Evolutionary conservation across 1,284 basidiomycete genomes (phyloP).

Genomic region (Mycosarcoma mackinlayi): DNA sequence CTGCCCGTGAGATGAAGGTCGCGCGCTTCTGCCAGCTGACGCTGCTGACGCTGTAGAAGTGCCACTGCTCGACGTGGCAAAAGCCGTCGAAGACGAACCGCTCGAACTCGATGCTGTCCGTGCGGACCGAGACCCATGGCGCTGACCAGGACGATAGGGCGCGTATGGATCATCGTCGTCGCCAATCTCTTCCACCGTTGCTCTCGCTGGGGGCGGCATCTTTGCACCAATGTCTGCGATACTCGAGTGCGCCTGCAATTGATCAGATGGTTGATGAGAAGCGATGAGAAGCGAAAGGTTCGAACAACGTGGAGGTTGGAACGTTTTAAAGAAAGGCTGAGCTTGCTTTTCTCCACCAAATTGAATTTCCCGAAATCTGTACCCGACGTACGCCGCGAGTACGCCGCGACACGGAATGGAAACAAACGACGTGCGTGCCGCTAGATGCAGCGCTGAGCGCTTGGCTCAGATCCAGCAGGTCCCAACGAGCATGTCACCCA

Average conservation of each 20-base stretch:
- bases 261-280: neutral
- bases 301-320: slow-evolving; percentile 10
- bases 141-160: slow-evolving; percentile 23
- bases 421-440: too few relatives aligned
- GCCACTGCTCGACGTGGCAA: slow-evolving; percentile 8
- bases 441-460: too few relatives aligned
- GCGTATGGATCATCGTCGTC: slow-evolving; percentile 49
- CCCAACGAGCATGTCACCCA: too few relatives aligned
- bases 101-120: slow-evolving; percentile 1
- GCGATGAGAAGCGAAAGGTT: neutral
- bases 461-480: neutral
- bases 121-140: neutral
- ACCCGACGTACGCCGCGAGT: too few relatives aligned
- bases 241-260: too few relatives aligned
- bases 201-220: slow-evolving; percentile 35
- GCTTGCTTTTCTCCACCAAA: neutral
- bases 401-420: too few relatives aligned
- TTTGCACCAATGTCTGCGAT: neutral
- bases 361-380: slow-evolving; percentile 11
- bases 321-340: neutral
- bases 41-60: slow-evolving; percentile 2
- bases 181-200: slow-evolving; percentile 39
- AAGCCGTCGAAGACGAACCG: slow-evolving; percentile 9
- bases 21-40: neutral
- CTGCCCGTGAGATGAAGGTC: neutral